Base-by-base conservation (phyloP, 1,284 basidiomycete genomes). In the Chalciporus sp. region DNA sequence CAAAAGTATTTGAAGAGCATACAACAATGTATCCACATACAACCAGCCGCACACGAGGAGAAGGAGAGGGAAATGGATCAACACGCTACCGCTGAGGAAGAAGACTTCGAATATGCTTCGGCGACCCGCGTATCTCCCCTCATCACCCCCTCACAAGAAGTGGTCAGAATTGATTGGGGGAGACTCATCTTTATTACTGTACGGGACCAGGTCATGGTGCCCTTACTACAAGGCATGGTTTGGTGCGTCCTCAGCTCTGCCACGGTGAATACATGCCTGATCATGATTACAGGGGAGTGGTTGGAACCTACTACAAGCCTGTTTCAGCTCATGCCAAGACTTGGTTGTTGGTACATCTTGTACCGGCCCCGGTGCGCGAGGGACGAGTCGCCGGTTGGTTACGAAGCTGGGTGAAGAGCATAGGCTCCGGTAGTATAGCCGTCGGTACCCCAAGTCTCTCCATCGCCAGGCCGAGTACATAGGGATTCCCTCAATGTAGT, bases 171-270 rank as follows among this genome's bases (percentile, higher is more conserved):
- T 14, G 75, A 85, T 48, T 90, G 87, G 87, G 71, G 71, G 12
- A 74, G 75, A 52, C 72, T 90, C 10, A 56, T 76, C 9, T 89
- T 84, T 82, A 72, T 87, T 47, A 89, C 88, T 16, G 61, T 78
- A 8, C 74, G 83, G 51, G 88, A 90, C 70, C 87, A 90, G 62
- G 72, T 90, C 42, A 69, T 90, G 56, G 82, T 80, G 58, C 88
- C 88, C 2, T 66, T 90, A 16, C 46, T 85, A 29, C 88, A 90
- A 64, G 88, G 88, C n/a, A 74, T 79, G n/a, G 61, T 87, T 23
- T 88, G 87, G 88, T 88, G 58, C 53, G 77, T 31, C 37, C 27
- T 10, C 37, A 49, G 23, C 9, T 8, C 9, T 31, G 31, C 23
- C 11, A 46, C 40, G 6, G 11, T 48, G 29, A 29, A 47, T 31